These are phyloP conservation scores for Zygosaccharomyces sapae DNA, from an alignment of 1,139 yeast genomes.

Conservation along the genomic window DNA sequence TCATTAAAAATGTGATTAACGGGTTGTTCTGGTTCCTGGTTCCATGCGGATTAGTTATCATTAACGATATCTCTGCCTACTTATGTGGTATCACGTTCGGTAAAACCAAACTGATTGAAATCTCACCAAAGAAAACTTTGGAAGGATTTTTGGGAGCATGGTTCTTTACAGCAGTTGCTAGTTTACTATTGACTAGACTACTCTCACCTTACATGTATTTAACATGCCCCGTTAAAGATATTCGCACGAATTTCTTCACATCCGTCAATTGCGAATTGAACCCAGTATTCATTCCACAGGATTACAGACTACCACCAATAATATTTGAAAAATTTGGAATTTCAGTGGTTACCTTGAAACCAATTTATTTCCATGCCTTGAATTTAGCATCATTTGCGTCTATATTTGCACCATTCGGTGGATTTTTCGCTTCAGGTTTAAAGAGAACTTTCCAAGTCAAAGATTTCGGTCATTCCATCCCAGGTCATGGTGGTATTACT, in stretches of 20 bases:
- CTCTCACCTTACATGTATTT: constrained; percentile 66
- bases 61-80: constrained; percentile 94
- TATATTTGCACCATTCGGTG: constrained; percentile 97
- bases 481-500: constrained; percentile 98
- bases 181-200: constrained; percentile 59
- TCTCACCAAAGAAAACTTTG: constrained; percentile 94
- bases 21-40: constrained; percentile 94
- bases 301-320: constrained; percentile 68
- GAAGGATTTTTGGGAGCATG: constrained; percentile 98
- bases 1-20: constrained; percentile 80
- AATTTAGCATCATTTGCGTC: constrained; percentile 92
- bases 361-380: constrained; percentile 84
- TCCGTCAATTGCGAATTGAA: constrained; percentile 75
- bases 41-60: constrained; percentile 87
- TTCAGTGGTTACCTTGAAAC: constrained; percentile 63
- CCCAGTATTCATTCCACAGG: constrained; percentile 80
- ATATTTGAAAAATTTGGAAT: constrained; percentile 47
- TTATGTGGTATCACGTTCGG: constrained; percentile 97
- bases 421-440: constrained; percentile 94
- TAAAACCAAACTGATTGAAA: constrained; percentile 82
- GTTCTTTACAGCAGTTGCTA: constrained; percentile 82
- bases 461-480: constrained; percentile 88
- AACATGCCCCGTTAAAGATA: constrained; percentile 79
- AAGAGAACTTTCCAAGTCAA: constrained; percentile 95
- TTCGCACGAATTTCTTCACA: constrained; percentile 55